Percentiles rank a stretch among this genome's conserved stretches.
These are phyloP conservation scores for Antitrichia curtipendula DNA, from an alignment of 225 moss, liverwort and hornwort species.

Conservation along the genomic window DNA sequence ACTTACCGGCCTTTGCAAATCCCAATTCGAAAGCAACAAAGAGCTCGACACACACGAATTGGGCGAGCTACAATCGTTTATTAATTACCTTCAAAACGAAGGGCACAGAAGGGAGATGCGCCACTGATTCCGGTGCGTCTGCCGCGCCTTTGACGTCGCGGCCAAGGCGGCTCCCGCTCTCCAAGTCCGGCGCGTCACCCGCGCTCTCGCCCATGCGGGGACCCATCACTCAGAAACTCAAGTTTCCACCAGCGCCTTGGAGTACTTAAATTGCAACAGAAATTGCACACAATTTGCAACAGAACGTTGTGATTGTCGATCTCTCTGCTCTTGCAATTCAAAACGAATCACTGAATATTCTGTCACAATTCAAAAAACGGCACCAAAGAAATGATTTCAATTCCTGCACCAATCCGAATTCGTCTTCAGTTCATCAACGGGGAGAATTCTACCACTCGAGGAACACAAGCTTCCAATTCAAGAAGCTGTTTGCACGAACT, in stretches of 20 bases:
- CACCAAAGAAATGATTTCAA: neutral
- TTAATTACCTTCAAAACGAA: slow-evolving; percentile 15
- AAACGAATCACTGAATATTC: neutral
- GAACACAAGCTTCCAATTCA: neutral
- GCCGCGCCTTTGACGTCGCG: neutral
- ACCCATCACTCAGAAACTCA: neutral
- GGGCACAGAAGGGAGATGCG: neutral
- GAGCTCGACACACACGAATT: neutral
- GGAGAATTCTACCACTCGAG: no score
- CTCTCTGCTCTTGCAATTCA: neutral
- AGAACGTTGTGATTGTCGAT: neutral
- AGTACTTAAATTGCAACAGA: no score
- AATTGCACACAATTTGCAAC: neutral
- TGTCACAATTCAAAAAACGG: neutral
- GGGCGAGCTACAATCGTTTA: neutral
- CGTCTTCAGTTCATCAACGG: neutral
- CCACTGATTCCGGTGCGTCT: neutral
- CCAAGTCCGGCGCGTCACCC: slow-evolving; percentile 7
- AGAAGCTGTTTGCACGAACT: neutral
- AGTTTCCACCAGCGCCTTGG: neutral
- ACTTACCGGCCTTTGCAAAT: neutral
- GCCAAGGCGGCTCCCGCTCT: neutral
- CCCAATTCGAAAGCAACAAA: neutral
- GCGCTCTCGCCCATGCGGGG: slow-evolving; percentile 9
- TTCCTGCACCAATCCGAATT: neutral